These are phyloP conservation scores for Ophiostoma perfectum DNA, from an alignment of 2,329 filamentous ascomycete species.

Conservation along the genomic window DNA sequence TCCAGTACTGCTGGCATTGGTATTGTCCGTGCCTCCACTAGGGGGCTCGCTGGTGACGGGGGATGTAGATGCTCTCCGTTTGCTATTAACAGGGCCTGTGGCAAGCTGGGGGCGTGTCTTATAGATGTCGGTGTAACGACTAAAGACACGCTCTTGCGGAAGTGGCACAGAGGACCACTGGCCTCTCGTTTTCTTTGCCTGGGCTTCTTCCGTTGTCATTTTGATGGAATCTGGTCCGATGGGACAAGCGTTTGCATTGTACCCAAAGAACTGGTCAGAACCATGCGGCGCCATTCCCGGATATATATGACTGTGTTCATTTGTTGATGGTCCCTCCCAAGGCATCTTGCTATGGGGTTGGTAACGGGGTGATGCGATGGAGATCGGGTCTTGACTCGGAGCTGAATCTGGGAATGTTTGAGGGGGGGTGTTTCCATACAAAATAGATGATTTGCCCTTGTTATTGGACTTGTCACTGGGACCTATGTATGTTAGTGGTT, in stretches of 20 bases:
- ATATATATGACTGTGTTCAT: not conserved
- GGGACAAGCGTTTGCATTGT: not conserved
- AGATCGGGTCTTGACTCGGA: not conserved
- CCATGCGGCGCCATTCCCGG: not conserved
- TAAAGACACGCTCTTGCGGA: not conserved
- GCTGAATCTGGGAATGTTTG: not conserved
- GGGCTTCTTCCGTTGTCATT: not conserved
- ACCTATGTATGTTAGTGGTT: not conserved
- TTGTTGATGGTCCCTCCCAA: not conserved
- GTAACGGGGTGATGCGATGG: not conserved
- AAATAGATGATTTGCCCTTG: slow-evolving; percentile 17
- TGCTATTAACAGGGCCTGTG: not conserved
- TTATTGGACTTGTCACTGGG: slow-evolving; percentile 9
- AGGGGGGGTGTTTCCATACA: slow-evolving; percentile 21
- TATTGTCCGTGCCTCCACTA: slow-evolving; percentile 20
- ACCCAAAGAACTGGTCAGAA: not conserved
- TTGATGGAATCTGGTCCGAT: not conserved
- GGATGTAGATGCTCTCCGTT: slow-evolving; percentile 9
- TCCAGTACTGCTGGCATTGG: not conserved
- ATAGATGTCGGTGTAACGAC: not conserved
- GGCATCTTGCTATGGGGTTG: not conserved
- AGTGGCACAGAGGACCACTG: not conserved
- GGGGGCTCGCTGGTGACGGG: slow-evolving; percentile 28
- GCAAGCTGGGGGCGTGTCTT: not conserved
- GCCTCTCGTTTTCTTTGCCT: not conserved